Conservation (phyloP, 257 asterid genomes). For the Lithospermum erythrorhizon region DNA sequence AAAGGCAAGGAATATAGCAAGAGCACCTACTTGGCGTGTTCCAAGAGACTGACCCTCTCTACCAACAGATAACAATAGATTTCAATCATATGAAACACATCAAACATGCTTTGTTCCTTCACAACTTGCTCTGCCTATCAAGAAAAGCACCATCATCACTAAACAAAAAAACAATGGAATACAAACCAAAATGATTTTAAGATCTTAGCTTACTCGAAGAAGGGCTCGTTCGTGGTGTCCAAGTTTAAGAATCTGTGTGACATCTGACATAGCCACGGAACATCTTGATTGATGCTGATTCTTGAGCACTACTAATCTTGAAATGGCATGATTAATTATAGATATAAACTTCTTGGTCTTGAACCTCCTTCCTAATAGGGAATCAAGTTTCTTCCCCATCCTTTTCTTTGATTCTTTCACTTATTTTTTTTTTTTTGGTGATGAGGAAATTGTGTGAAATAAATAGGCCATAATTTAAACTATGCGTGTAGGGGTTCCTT, state of each 20-base stretch:
- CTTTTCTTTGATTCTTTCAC: neutral
- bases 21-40: constrained; percentile 44
- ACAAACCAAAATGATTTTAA: neutral
- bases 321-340: constrained; percentile 40
- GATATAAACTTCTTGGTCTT: constrained; percentile 37
- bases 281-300: constrained; percentile 66
- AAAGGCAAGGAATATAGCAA: neutral
- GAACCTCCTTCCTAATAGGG: constrained; percentile 40
- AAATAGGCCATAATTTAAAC: no score
- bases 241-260: constrained; percentile 43
- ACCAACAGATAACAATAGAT: constrained; percentile 49
- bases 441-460: no score
- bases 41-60: constrained; percentile 51
- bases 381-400: constrained; percentile 75
- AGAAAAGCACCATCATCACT: neutral
- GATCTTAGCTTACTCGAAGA: constrained; percentile 39
- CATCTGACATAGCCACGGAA: constrained; percentile 59
- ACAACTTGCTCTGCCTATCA: constrained; percentile 76
- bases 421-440: neutral
- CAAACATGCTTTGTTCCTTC: constrained; percentile 80
- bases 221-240: constrained; percentile 66
- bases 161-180: neutral
- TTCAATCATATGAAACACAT: constrained; percentile 55
- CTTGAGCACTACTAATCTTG: constrained; percentile 56
- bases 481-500: no score